A percentile compares a stretch with the other conserved stretches of the same genome.
phyloP scores from a whole-genome alignment of 192 early-diverging fungal genomes.

The Coemansia sp. region DNA sequence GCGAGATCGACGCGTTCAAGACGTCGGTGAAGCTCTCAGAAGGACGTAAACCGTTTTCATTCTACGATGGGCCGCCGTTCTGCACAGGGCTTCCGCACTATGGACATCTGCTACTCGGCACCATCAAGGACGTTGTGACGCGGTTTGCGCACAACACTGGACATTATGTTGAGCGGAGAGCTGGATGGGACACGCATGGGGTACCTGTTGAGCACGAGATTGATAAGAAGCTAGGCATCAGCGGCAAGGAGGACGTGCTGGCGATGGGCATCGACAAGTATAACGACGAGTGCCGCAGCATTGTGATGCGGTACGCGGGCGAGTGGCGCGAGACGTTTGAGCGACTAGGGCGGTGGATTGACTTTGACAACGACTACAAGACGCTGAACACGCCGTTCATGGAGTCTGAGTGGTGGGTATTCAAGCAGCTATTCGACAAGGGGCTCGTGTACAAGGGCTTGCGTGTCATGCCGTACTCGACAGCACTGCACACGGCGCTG shows the following conservation, averaged over 20 bases:
- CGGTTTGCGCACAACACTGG: constrained; percentile 94
- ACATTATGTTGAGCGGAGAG: constrained; percentile 94
- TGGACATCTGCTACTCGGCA: constrained; percentile 97
- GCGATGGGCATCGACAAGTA: constrained; percentile 95
- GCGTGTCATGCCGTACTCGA: constrained; percentile 96
- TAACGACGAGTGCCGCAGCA: constrained; percentile 93
- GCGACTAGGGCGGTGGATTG: constrained; percentile 98
- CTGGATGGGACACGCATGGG: constrained; percentile 86
- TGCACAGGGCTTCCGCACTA: constrained; percentile 98
- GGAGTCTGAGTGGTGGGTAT: constrained; percentile 99
- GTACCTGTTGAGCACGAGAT: constrained; percentile 96
- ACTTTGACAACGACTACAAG: constrained; percentile 99
- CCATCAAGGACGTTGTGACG: constrained; percentile 99
- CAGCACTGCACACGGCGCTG: constrained; percentile 84
- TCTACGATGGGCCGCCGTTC: constrained; percentile 99
- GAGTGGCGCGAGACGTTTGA: constrained; percentile 96
- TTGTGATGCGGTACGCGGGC: constrained; percentile 91
- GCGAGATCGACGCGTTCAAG: constrained; percentile 95
- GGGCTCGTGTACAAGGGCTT: constrained; percentile 93
- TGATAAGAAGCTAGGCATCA: constrained; percentile 80
- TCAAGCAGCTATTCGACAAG: constrained; percentile 93
- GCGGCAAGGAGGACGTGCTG: constrained; percentile 81
- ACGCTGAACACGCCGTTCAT: constrained; percentile 94
- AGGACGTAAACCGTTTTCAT: constrained; percentile 81
- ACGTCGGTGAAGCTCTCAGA: constrained; percentile 88